phyloP scores from a whole-genome alignment of 2,329 filamentous ascomycete genomes.

The Phaeosphaeria sp. region DNA sequence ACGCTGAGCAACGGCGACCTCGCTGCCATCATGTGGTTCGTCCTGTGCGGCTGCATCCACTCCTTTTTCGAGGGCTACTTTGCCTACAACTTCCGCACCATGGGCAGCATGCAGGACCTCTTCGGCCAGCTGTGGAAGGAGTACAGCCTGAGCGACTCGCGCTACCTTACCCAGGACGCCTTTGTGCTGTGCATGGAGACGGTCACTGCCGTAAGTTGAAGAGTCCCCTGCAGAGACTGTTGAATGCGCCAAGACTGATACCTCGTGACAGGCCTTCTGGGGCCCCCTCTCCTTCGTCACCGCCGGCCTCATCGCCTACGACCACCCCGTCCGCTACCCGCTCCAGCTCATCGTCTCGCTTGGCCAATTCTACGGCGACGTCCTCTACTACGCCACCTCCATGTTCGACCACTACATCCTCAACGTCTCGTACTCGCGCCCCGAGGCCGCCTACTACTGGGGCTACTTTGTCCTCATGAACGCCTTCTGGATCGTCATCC shows the following conservation, averaged over 20 bases:
- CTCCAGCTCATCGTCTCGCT: slow-evolving; percentile 67
- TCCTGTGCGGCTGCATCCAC: slow-evolving; percentile 76
- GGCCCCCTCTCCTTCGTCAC: slow-evolving; percentile 67
- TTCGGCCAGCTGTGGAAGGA: slow-evolving; percentile 93
- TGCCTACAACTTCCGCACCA: slow-evolving; percentile 69
- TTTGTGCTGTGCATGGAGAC: slow-evolving; percentile 90
- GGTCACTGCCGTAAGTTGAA: slow-evolving; percentile 72
- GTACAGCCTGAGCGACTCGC: slow-evolving; percentile 84
- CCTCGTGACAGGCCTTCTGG: slow-evolving; percentile 60
- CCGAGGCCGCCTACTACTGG: slow-evolving; percentile 71
- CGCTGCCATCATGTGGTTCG: slow-evolving; percentile 74
- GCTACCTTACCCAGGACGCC: slow-evolving; percentile 78
- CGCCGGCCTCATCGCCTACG: slow-evolving; percentile 60
- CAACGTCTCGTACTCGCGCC: slow-evolving; percentile 63
- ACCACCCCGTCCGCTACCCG: slow-evolving; percentile 64
- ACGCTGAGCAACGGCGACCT: slow-evolving; percentile 63
- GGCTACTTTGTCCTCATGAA: slow-evolving; percentile 72
- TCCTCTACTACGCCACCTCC: slow-evolving; percentile 69
- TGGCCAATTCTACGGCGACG: slow-evolving; percentile 69
- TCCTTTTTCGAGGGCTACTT: slow-evolving; percentile 88
- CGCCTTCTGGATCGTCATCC: slow-evolving; percentile 70
- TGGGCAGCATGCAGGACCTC: slow-evolving; percentile 73
- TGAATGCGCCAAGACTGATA: background rate
- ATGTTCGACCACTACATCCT: slow-evolving; percentile 66
- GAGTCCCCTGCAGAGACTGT: no score